phyloP scores from a whole-genome alignment of 352 stramenopile genomes.

The Bremia lactucae region DNA sequence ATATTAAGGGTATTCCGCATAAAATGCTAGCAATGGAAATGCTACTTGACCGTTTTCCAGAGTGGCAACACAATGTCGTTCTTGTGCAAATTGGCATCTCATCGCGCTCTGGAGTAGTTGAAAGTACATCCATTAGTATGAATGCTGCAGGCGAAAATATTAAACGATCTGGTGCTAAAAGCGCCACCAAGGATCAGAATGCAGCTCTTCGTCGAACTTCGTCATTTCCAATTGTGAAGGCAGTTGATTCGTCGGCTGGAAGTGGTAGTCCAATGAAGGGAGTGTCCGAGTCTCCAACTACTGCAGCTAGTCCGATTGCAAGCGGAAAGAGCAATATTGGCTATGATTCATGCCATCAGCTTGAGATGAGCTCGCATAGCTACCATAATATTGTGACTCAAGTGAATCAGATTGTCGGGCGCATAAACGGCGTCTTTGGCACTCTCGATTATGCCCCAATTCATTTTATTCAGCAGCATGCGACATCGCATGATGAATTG shows the following conservation, averaged over 20 bases:
- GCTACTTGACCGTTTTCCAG: slow-evolving; percentile 72
- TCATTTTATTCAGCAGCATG: slow-evolving; percentile 83
- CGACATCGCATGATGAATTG: slow-evolving; percentile 73
- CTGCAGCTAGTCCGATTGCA: slow-evolving; percentile 10
- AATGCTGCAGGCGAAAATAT: slow-evolving; percentile 9
- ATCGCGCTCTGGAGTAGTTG: slow-evolving; percentile 42
- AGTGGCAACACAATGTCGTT: slow-evolving; percentile 92
- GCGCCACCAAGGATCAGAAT: slow-evolving; percentile 1
- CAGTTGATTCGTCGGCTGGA: slow-evolving; percentile 5
- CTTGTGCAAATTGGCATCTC: slow-evolving; percentile 95
- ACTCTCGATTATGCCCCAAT: slow-evolving; percentile 85
- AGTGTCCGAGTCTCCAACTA: slow-evolving; percentile 15
- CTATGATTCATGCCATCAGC: slow-evolving; percentile 38
- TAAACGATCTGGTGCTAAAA: slow-evolving; percentile 10
- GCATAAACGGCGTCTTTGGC: slow-evolving; percentile 84
- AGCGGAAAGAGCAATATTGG: slow-evolving; percentile 17
- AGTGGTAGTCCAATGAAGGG: slow-evolving; percentile 25
- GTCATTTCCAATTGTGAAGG: slow-evolving; percentile 14
- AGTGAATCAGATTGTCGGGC: slow-evolving; percentile 83
- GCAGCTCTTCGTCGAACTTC: slow-evolving; percentile 13
- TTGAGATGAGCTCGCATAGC: slow-evolving; percentile 71
- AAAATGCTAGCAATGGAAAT: slow-evolving; percentile 83
- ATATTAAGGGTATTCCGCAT: slow-evolving; percentile 85
- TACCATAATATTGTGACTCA: slow-evolving; percentile 63
- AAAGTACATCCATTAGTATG: slow-evolving; percentile 10